Evolutionary conservation across 805 yeast genomes (phyloP).

Genomic region (Cyberlindnera misumaiensis): DNA sequence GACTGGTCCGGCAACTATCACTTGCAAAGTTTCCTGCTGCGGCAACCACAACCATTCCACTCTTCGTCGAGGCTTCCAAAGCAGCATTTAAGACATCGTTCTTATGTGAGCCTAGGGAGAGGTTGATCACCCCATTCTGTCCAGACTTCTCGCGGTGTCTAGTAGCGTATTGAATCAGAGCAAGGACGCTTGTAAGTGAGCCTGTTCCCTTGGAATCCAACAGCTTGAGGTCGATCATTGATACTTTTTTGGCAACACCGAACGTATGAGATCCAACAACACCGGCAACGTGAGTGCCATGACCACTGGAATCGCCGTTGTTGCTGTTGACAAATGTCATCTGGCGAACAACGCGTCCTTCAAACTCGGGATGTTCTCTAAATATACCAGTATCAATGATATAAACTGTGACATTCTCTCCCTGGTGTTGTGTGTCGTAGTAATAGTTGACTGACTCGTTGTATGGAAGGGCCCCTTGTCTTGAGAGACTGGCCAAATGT

Average conservation of each 20-base stretch:
- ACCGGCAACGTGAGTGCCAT: constrained; percentile 94
- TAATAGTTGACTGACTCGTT: constrained; percentile 33
- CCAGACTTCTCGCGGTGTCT: constrained; percentile 39
- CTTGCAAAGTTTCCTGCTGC: constrained; percentile 84
- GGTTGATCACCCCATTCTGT: constrained; percentile 59
- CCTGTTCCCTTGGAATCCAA: constrained; percentile 67
- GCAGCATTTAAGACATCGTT: constrained; percentile 68
- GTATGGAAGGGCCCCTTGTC: constrained; percentile 31
- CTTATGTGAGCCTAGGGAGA: constrained; percentile 72
- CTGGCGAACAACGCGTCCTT: constrained; percentile 53
- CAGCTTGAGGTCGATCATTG: constrained; percentile 68
- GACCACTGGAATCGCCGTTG: constrained; percentile 71
- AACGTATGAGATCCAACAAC: constrained; percentile 68
- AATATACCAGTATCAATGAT: constrained; percentile 82
- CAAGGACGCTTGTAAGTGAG: constrained; percentile 53
- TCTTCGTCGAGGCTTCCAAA: constrained; percentile 61
- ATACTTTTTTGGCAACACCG: constrained; percentile 75
- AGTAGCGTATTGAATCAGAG: constrained; percentile 63
- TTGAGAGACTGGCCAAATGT: constrained; percentile 61
- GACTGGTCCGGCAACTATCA: constrained; percentile 80
- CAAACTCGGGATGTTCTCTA: constrained; percentile 53
- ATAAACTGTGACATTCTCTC: constrained; percentile 63
- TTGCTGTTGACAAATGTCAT: constrained; percentile 55
- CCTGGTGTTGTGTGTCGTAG: constrained; percentile 41
- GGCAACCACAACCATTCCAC: constrained; percentile 66